These are phyloP conservation scores for Euphorbia pulcherrima DNA, from an alignment of 345 rosid genomes.

Conservation along the genomic window DNA sequence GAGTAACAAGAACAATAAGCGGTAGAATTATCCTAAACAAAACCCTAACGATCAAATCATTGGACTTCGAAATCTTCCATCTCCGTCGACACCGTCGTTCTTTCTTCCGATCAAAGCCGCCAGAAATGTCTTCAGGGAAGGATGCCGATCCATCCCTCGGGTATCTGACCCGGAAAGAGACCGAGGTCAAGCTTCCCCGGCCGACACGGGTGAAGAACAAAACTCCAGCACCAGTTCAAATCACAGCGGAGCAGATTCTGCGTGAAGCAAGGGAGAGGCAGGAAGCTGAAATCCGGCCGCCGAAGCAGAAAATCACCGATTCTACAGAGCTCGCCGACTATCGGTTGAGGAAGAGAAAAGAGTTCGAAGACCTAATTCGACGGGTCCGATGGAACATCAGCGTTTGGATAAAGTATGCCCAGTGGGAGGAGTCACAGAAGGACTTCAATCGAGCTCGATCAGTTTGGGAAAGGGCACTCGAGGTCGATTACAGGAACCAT, in stretches of 20 bases:
- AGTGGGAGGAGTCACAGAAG: constrained; percentile 91
- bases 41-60: no score
- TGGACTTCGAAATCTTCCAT: no score
- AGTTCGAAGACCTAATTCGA: constrained; percentile 74
- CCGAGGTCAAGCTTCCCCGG: no score
- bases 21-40: no score
- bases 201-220: constrained; percentile 89
- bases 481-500: constrained; percentile 68
- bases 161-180: no score
- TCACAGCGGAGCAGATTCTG: constrained; percentile 83
- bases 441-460: constrained; percentile 78
- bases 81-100: no score
- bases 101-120: no score
- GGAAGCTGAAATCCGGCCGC: constrained; percentile 84
- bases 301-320: constrained; percentile 78
- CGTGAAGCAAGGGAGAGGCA: constrained; percentile 80
- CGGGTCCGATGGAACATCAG: constrained; percentile 66
- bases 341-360: constrained; percentile 65
- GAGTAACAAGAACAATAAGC: no score
- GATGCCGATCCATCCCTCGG: no score
- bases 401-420: constrained; percentile 78
- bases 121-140: no score
- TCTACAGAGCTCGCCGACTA: constrained; percentile 67
- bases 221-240: constrained; percentile 78
- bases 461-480: constrained; percentile 84